A percentile compares a stretch with the other conserved stretches of the same genome.
These are phyloP conservation scores for Lagenidium sp. DNA, from an alignment of 352 stramenopile species.

Conservation along the genomic window DNA sequence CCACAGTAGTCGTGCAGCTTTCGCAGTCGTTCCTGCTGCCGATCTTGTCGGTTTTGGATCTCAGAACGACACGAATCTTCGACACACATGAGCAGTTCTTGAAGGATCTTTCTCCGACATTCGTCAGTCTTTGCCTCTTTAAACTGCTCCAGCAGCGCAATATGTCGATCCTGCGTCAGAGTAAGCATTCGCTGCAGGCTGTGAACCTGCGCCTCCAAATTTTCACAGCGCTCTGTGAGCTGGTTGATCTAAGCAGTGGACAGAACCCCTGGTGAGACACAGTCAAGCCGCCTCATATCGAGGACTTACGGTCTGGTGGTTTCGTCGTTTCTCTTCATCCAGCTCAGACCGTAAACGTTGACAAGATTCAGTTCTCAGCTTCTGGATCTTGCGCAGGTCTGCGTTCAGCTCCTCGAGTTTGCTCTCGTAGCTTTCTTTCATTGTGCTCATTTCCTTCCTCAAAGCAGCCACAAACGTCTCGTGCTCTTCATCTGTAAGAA, in stretches of 20 bases:
- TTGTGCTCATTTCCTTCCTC: slow-evolving; percentile 53
- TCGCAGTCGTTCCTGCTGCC: slow-evolving; percentile 19
- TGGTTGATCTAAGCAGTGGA: slow-evolving; percentile 21
- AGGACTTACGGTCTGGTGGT: slow-evolving; percentile 24
- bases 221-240: slow-evolving; percentile 26
- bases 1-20: slow-evolving; percentile 55
- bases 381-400: slow-evolving; percentile 36
- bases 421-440: slow-evolving; percentile 56
- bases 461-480: slow-evolving; percentile 68
- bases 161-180: slow-evolving; percentile 21
- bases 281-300: not conserved
- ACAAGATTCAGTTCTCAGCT: slow-evolving; percentile 26
- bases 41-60: slow-evolving; percentile 12
- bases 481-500: slow-evolving; percentile 37
- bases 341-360: slow-evolving; percentile 41
- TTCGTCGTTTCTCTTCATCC: slow-evolving; percentile 34
- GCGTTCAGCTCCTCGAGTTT: slow-evolving; percentile 56
- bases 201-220: slow-evolving; percentile 26
- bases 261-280: not conserved
- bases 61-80: slow-evolving; percentile 20
- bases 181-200: slow-evolving; percentile 18
- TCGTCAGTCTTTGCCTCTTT: slow-evolving; percentile 12
- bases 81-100: slow-evolving; percentile 15
- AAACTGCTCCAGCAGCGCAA: slow-evolving; percentile 27
- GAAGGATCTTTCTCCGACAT: slow-evolving; percentile 13